phyloP scores from a whole-genome alignment of 345 rosid species.

The Abelmoschus esculentus region DNA sequence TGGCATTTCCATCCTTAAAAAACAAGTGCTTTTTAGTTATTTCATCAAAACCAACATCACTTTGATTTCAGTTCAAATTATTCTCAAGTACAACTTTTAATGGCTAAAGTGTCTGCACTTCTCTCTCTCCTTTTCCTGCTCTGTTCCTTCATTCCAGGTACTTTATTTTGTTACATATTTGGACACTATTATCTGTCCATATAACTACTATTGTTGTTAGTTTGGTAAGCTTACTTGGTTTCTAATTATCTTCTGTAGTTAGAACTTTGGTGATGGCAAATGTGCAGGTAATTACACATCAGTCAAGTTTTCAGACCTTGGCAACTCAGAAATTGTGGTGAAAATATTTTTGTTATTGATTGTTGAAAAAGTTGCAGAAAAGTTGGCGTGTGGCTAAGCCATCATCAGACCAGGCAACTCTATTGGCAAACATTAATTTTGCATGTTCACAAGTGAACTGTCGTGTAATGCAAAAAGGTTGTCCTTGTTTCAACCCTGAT shows the following conservation, averaged over 20 bases:
- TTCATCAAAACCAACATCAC: not conserved
- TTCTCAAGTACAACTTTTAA: not conserved
- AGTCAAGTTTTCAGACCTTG: not conserved
- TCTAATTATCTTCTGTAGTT: conserved; percentile 16
- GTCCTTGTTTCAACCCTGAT: conserved; percentile 47
- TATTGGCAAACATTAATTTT: conserved; percentile 39
- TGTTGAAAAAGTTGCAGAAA: conserved; percentile 21
- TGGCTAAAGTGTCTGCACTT: conserved; percentile 19
- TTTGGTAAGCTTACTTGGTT: not conserved
- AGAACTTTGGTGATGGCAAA: conserved; percentile 23
- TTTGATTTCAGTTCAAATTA: not conserved
- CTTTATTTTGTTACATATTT: not conserved
- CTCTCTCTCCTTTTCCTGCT: conserved; percentile 15
- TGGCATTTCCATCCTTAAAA: not conserved
- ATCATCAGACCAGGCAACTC: conserved; percentile 46
- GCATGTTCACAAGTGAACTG: conserved; percentile 61
- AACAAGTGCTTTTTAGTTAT: too few relatives aligned
- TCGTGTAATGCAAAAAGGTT: conserved; percentile 32
- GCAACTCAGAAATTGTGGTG: not conserved
- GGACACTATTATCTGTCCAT: not conserved
- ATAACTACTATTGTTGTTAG: not conserved
- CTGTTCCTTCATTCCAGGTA: conserved; percentile 28
- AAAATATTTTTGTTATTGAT: not conserved
- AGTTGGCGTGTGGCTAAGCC: conserved; percentile 78
- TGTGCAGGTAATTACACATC: conserved; percentile 33